These are phyloP conservation scores for Mycena leptocephala DNA, from an alignment of 768 basidiomycete species.

Conservation along the genomic window DNA sequence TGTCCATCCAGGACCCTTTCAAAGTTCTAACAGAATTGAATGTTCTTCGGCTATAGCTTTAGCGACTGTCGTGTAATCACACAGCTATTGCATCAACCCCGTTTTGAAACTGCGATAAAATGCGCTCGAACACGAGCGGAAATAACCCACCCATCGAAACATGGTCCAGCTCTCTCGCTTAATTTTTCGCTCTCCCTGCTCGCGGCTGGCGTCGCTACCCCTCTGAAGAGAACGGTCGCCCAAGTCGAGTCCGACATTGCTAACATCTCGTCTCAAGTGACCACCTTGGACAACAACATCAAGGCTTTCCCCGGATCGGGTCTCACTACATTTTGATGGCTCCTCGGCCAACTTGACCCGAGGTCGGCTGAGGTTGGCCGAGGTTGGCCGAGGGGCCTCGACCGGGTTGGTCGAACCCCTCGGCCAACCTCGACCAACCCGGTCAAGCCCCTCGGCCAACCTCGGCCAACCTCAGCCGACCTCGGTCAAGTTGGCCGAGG, in stretches of 20 bases:
- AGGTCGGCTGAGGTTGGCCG: no score
- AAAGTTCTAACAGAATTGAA: no score
- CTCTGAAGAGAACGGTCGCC: conserved; percentile 40
- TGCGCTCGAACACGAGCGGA: background rate
- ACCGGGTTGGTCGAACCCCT: no score
- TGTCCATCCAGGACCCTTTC: background rate
- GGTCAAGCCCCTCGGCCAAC: no score
- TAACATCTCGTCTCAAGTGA: conserved; percentile 40
- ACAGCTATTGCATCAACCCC: background rate
- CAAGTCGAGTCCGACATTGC: conserved; percentile 47
- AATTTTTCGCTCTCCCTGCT: conserved; percentile 27
- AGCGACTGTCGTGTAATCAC: background rate
- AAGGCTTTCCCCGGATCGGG: conserved; percentile 44
- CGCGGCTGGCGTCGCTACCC: conserved; percentile 20
- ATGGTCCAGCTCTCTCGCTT: conserved; percentile 33
- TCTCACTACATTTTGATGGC: no score
- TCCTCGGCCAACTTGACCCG: no score
- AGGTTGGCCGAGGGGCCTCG: no score
- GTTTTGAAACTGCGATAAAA: conserved; percentile 25
- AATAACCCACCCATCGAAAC: conserved; percentile 12
- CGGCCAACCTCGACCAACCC: no score
- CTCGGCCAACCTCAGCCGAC: no score
- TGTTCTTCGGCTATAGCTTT: background rate
- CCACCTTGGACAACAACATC: conserved; percentile 47
- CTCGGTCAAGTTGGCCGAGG: no score